Conservation (phyloP, 805 yeast genomes). For the Ogataea polymorpha region DNA sequence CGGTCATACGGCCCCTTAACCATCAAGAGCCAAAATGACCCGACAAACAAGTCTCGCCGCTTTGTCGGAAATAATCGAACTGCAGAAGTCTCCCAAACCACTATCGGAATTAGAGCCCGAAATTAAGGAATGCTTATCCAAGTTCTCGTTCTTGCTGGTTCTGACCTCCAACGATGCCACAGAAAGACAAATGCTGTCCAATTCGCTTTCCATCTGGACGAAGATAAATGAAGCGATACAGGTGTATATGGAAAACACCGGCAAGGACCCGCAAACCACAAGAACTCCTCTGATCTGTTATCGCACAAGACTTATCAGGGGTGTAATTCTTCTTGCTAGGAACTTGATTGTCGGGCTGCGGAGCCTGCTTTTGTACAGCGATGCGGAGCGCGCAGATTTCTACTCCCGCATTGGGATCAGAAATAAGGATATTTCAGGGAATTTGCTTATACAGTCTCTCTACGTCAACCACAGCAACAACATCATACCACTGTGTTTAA, state of each 20-base stretch:
- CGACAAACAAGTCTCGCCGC: constrained; percentile 16
- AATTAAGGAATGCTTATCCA: constrained; percentile 13
- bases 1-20: too few species aligned
- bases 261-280: background rate
- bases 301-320: constrained; percentile 20
- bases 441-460: constrained; percentile 12
- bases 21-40: constrained; percentile 9
- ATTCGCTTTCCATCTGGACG: constrained; percentile 23
- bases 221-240: constrained; percentile 15
- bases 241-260: constrained; percentile 1
- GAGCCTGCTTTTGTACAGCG: constrained; percentile 8
- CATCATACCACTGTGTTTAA: constrained; percentile 13
- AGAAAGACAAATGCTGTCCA: constrained; percentile 18
- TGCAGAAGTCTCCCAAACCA: constrained; percentile 1
- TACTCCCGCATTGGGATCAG: constrained; percentile 11
- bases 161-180: constrained; percentile 14
- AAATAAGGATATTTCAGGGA: constrained; percentile 12
- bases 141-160: constrained; percentile 11
- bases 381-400: constrained; percentile 10
- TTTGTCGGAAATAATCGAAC: constrained; percentile 16
- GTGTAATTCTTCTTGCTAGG: constrained; percentile 22
- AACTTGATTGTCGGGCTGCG: constrained; percentile 24
- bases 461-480: constrained; percentile 13
- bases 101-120: background rate
- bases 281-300: constrained; percentile 6